These are phyloP conservation scores for Amanita rimosa DNA, from an alignment of 768 basidiomycete genomes.

Conservation along the genomic window DNA sequence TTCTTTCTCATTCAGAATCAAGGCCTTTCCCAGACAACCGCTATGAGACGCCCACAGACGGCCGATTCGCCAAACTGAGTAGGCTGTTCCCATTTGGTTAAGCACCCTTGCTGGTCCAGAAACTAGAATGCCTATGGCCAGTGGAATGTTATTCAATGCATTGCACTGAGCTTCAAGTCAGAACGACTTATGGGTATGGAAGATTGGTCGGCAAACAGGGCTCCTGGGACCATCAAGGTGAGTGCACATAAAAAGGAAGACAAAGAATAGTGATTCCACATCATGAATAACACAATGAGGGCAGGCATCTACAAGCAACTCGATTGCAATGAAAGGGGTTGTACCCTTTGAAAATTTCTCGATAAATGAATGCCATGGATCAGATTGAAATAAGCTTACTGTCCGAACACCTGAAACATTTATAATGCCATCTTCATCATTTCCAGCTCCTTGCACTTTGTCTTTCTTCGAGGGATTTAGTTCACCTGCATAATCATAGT, in stretches of 20 bases:
- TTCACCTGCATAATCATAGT: background rate
- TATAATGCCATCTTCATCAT: background rate
- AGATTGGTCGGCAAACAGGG: background rate
- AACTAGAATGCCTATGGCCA: no score
- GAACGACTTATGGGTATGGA: no score
- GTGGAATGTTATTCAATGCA: no score
- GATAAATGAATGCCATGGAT: background rate
- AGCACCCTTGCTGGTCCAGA: no score
- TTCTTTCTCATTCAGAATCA: no score
- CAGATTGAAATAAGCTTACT: no score
- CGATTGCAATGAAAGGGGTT: conserved; percentile 5
- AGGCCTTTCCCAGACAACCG: no score
- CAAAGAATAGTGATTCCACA: conserved; percentile 3
- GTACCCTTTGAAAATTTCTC: conserved; percentile 5
- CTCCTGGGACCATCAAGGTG: conserved; percentile 6
- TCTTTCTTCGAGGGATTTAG: background rate
- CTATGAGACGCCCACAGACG: no score
- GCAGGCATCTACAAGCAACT: background rate
- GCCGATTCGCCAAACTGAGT: no score
- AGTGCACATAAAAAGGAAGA: background rate
- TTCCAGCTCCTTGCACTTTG: background rate
- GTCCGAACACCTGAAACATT: background rate
- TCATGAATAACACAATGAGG: conserved; percentile 3
- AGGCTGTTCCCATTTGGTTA: no score
- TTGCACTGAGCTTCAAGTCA: no score